These are phyloP conservation scores for Paramecium sexaurelia DNA, from an alignment of 73 alveolate genomes.

Conservation along the genomic window DNA sequence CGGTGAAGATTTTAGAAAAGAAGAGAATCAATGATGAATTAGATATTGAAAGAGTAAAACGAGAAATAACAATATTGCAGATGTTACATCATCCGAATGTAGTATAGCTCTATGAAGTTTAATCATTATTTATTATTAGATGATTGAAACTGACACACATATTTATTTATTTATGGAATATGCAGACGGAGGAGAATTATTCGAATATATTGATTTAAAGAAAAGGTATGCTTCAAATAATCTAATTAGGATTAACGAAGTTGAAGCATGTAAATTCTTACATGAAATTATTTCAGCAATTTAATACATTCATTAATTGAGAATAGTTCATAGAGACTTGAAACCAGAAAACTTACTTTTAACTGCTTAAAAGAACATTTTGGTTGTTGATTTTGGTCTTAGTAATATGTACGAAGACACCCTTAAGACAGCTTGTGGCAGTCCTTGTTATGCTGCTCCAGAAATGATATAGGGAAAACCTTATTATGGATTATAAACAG, in stretches of 20 bases:
- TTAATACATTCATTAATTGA: conserved; percentile 83
- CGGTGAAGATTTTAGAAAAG: conserved; percentile 67
- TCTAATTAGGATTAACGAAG: conserved; percentile 75
- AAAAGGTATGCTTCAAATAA: conserved; percentile 66
- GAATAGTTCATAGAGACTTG: conserved; percentile 90
- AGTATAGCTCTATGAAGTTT: conserved; percentile 60
- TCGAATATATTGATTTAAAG: conserved; percentile 78
- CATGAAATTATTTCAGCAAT: conserved; percentile 90
- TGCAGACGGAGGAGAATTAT: conserved; percentile 89
- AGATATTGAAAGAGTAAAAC: conserved; percentile 67
- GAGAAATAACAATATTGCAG: conserved; percentile 62
- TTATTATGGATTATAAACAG: conserved; percentile 87
- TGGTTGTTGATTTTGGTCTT: conserved; percentile 92
- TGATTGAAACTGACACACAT: conserved; percentile 83
- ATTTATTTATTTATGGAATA: conserved; percentile 85
- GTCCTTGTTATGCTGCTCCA: conserved; percentile 97
- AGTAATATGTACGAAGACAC: conserved; percentile 82
- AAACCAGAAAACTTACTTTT: conserved; percentile 91
- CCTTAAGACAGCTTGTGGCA: conserved; percentile 90
- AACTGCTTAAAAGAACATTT: conserved; percentile 78
- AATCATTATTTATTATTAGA: conserved; percentile 59
- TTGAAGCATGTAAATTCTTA: conserved; percentile 82
- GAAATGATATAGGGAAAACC: conserved; percentile 90
- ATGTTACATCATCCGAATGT: conserved; percentile 61
- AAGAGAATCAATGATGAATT: conserved; percentile 57